A percentile compares a stretch with the other conserved stretches of the same genome.
These are phyloP conservation scores for Leccinum fibrillosum DNA, from an alignment of 768 basidiomycete genomes.

Conservation along the genomic window DNA sequence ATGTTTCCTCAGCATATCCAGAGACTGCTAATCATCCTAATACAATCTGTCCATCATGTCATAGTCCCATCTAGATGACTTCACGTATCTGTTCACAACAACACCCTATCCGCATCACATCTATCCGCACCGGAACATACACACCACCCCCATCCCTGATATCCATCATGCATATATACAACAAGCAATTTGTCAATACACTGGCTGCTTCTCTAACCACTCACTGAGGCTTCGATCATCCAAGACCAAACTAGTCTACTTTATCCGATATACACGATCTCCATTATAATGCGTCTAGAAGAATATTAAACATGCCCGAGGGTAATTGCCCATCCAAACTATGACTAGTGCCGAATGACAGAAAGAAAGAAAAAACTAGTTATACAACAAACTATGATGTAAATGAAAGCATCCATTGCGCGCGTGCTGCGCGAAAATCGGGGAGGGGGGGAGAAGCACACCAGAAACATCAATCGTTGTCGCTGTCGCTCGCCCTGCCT, in stretches of 20 bases:
- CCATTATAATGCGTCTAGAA: constrained; percentile 12
- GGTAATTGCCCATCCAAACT: constrained; percentile 3
- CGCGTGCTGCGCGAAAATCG: background rate
- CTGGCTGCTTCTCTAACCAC: background rate
- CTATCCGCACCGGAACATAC: background rate
- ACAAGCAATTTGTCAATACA: background rate
- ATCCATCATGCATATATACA: background rate
- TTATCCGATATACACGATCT: background rate
- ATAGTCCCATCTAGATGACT: constrained; percentile 38
- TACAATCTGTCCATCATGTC: constrained; percentile 43
- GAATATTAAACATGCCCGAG: constrained; percentile 2
- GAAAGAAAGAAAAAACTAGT: constrained; percentile 1
- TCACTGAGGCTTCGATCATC: background rate
- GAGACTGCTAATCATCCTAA: constrained; percentile 21
- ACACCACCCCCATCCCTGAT: background rate
- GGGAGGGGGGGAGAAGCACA: background rate
- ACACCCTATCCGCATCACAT: background rate
- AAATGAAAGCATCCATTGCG: constrained; percentile 5
- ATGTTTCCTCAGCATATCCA: constrained; percentile 21
- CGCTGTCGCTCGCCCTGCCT: constrained; percentile 23
- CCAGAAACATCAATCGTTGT: constrained; percentile 15
- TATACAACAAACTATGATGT: constrained; percentile 15
- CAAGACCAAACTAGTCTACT: background rate
- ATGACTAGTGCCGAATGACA: constrained; percentile 6
- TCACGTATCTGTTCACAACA: background rate